Percentiles rank a stretch among this genome's conserved stretches.
These are phyloP conservation scores for Monotropa hypopitys DNA, from an alignment of 179 eudicot genomes.

Conservation along the genomic window DNA sequence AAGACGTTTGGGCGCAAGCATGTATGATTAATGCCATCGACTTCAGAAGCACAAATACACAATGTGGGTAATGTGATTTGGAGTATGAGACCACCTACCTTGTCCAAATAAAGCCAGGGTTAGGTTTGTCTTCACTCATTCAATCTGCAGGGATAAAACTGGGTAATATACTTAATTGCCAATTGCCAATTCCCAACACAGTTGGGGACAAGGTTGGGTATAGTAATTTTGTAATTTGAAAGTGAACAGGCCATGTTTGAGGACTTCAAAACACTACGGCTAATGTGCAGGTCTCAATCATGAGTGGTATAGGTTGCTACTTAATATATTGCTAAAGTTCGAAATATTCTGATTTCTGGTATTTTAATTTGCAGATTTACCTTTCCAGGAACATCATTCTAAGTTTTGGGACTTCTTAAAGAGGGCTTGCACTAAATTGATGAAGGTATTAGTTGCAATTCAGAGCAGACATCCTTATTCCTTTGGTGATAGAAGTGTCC, in stretches of 20 bases:
- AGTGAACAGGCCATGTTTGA: background rate
- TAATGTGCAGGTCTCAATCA: background rate
- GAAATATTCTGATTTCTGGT: background rate
- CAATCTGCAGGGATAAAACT: background rate
- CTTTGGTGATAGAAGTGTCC: slow-evolving; percentile 77
- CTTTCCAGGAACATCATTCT: slow-evolving; percentile 52
- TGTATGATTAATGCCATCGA: background rate
- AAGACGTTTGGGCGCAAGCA: background rate
- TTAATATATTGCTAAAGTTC: background rate
- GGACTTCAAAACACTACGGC: background rate
- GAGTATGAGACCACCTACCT: background rate
- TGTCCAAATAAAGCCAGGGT: background rate
- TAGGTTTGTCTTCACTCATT: background rate
- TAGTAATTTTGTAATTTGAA: background rate
- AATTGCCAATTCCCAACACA: background rate
- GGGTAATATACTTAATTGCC: background rate
- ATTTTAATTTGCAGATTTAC: slow-evolving; percentile 51
- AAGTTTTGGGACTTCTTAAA: slow-evolving; percentile 63
- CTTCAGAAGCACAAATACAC: background rate
- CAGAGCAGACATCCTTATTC: slow-evolving; percentile 92
- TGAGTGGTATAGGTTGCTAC: background rate
- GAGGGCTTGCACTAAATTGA: slow-evolving; percentile 68
- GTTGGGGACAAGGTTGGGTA: background rate
- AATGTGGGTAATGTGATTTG: background rate
- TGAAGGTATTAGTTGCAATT: slow-evolving; percentile 73